Evolutionary conservation across 139 green algal genomes (phyloP).

Genomic region (Marvania coccoides): DNA sequence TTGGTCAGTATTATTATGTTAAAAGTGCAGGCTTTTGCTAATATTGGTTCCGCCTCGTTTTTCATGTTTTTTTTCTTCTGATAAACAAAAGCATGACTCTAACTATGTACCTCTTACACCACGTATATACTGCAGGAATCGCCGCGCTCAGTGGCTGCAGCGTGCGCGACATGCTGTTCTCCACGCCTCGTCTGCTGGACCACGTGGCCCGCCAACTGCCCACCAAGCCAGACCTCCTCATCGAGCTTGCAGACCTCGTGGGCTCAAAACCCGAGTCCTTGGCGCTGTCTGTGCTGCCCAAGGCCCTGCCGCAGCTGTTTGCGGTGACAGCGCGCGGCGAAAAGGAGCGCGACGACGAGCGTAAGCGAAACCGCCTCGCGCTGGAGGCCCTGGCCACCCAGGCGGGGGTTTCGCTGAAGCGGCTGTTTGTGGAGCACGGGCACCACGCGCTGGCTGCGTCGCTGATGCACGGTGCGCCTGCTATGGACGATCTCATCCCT

Average conservation of each 20-base stretch:
- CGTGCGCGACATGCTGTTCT: constrained; percentile 24
- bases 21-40: not conserved
- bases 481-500: constrained; percentile 23
- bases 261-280: constrained; percentile 9
- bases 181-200: constrained; percentile 19
- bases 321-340: too few species aligned
- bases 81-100: not conserved
- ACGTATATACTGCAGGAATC: constrained; percentile 17
- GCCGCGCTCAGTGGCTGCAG: not conserved
- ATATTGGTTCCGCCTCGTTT: not conserved
- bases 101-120: not conserved
- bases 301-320: constrained; percentile 14
- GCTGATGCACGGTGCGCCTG: constrained; percentile 25
- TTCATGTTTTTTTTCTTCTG: not conserved
- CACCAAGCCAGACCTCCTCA: constrained; percentile 17
- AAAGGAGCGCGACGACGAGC: too few species aligned
- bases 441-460: constrained; percentile 29
- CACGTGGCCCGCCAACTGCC: constrained; percentile 26
- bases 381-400: constrained; percentile 31
- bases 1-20: too few species aligned
- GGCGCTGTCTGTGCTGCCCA: constrained; percentile 20
- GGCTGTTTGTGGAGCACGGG: constrained; percentile 21
- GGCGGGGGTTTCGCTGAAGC: not conserved
- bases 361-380: not conserved
- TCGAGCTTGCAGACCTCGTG: constrained; percentile 23